These are phyloP conservation scores for Bolboschoenus planiculmis DNA, from an alignment of 176 grass and related monocot species.

Conservation along the genomic window DNA sequence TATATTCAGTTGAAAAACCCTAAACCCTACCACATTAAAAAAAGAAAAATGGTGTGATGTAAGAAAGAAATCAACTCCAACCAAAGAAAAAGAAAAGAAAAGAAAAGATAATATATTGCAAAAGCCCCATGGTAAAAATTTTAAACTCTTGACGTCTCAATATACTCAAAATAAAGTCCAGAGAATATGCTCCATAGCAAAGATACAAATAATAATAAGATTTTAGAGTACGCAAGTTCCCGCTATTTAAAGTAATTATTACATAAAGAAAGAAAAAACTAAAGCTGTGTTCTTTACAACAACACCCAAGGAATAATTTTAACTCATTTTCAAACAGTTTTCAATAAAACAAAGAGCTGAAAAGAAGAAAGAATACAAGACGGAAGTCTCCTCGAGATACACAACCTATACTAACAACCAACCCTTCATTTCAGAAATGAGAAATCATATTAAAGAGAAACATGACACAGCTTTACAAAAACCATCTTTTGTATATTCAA, in stretches of 20 bases:
- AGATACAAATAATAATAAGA: neutral
- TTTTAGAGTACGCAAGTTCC: neutral
- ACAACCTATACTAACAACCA: conserved; percentile 16
- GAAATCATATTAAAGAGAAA: neutral
- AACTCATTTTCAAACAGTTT: neutral
- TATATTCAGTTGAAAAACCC: too few relatives aligned
- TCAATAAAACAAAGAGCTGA: conserved; percentile 8
- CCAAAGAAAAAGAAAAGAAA: neutral
- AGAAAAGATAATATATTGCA: neutral
- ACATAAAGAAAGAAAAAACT: neutral
- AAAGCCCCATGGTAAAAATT: neutral
- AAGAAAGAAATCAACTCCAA: neutral
- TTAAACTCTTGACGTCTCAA: neutral
- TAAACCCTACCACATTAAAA: too few relatives aligned
- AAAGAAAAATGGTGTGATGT: too few relatives aligned
- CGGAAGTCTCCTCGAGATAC: neutral
- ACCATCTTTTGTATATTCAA: neutral
- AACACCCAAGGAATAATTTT: neutral
- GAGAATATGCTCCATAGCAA: neutral
- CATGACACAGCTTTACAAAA: conserved; percentile 11
- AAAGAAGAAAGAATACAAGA: neutral
- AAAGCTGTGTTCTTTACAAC: neutral
- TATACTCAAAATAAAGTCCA: too few relatives aligned
- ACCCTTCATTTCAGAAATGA: neutral
- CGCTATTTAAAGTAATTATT: neutral